phyloP scores from a whole-genome alignment of 2,329 filamentous ascomycete genomes.

The Pyrenophora tritici-repentis region DNA sequence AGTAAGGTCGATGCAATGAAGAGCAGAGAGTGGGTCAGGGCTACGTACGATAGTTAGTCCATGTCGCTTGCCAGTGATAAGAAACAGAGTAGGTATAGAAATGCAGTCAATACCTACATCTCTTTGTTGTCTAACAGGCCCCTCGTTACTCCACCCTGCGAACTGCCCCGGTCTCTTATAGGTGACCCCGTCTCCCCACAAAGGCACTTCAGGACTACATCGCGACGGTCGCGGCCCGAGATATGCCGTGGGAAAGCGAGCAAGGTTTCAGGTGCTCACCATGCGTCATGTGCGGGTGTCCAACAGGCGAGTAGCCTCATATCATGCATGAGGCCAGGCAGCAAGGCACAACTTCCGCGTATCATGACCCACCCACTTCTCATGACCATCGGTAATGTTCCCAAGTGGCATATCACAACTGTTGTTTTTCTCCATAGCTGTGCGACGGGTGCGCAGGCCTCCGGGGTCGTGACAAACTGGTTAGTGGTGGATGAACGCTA shows the following conservation, averaged over 20 bases:
- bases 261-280: constrained; percentile 19
- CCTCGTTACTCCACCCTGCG: background rate
- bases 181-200: constrained; percentile 9
- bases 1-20: constrained; percentile 5
- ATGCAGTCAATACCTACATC: constrained; percentile 1
- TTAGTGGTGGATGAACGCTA: constrained; percentile 4
- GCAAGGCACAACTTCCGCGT: background rate
- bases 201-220: constrained; percentile 1
- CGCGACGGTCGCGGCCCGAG: constrained; percentile 31
- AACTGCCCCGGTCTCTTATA: constrained; percentile 14
- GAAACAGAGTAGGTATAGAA: constrained; percentile 6
- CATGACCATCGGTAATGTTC: background rate
- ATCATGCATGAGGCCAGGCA: constrained; percentile 28
- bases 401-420: constrained; percentile 1
- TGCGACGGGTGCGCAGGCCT: constrained; percentile 1
- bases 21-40: constrained; percentile 6
- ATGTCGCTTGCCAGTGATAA: background rate
- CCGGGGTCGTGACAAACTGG: background rate
- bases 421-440: constrained; percentile 2
- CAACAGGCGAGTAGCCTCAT: constrained; percentile 19
- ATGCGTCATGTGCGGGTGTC: constrained; percentile 32
- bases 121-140: constrained; percentile 17
- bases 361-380: constrained; percentile 1
- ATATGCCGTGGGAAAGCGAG: constrained; percentile 41
- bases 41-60: constrained; percentile 4